Conservation (phyloP, 176 grass and related monocot species). For the Aegilops longissima region DNA sequence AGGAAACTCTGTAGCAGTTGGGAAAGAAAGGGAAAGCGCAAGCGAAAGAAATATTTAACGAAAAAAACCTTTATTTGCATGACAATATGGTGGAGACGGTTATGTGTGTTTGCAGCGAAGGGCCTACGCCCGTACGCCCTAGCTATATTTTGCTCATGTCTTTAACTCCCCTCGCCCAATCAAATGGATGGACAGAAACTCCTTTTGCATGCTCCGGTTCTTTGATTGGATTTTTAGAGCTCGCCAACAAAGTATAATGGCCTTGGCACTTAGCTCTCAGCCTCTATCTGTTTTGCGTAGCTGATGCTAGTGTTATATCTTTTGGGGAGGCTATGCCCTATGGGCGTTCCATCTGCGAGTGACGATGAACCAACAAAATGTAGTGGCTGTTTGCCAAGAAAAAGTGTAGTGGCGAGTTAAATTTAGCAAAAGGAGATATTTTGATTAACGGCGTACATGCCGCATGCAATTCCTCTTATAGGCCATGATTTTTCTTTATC, state of each 20-base stretch:
- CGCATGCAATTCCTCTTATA: not conserved
- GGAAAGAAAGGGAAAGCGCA: not conserved
- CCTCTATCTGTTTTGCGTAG: not conserved
- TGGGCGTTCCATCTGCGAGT: not conserved
- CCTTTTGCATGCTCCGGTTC: not conserved
- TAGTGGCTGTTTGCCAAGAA: not conserved
- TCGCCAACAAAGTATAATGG: not conserved
- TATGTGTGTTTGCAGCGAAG: conserved; percentile 1
- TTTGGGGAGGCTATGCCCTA: not conserved
- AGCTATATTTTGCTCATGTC: not conserved
- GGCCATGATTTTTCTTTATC: not conserved
- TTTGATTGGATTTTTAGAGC: not conserved
- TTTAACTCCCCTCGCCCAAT: not conserved
- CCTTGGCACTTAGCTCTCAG: not conserved
- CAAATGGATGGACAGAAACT: not conserved
- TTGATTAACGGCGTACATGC: not conserved
- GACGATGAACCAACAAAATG: conserved; percentile 11
- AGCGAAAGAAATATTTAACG: not conserved
- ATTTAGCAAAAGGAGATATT: not conserved
- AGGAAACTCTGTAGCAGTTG: not conserved
- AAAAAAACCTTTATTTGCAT: conserved; percentile 9
- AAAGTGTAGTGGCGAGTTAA: not conserved
- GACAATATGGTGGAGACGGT: conserved; percentile 20
- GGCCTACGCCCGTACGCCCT: not conserved
- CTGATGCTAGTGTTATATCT: not conserved